Base-by-base conservation (phyloP, 495 filamentous ascomycete species). In the Aspergillus funiculosus region DNA sequence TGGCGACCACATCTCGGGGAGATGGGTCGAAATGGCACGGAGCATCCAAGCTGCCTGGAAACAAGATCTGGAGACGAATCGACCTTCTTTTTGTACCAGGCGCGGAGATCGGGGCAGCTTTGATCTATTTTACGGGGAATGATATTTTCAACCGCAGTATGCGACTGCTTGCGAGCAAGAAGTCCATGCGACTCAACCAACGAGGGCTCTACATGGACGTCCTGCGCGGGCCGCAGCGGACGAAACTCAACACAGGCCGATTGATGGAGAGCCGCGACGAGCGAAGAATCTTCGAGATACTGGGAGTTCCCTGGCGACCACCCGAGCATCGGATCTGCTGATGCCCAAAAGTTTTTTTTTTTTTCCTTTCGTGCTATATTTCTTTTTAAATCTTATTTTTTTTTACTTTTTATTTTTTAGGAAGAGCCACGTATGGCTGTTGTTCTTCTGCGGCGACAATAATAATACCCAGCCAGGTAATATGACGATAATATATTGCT, bases 91-190 rank as follows among this genome's bases (percentile, higher is more conserved):
- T 95, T 11, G 92, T 95, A 9, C 89, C 89, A 0, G 79, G 81
- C 49, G 71, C 75, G 0, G 82, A 95, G 64, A 70, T 90, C 29
- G 92, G 92, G 2, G 92, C 92, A 1, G 90, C 92, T 1, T 59
- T 96, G 56, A 77, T 98, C 39, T 98, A 98, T 57, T 98, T 96
- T 53, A 96, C 92, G 0, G 92, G 92, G 1, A 94, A 95, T 54
- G 90, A 95, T 57, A 89, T 96, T 38, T 98, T 98, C 69, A 98
- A 98, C 56, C 74, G 91, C 21, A 92, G 86, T 44, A 77, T 96
- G 64, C 65, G 92, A 51, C 63, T 96, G 8, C 68, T 96, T 36
- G 87, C 89, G 18, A 81, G 81, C 22, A 90, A 79, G 71, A 92
- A 88, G 60, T 80, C 81, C 0, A 90, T 94, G 83, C 68, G 85